These are phyloP conservation scores for Perkinsus chesapeaki DNA, from an alignment of 169 alveolate species.

Conservation along the genomic window DNA sequence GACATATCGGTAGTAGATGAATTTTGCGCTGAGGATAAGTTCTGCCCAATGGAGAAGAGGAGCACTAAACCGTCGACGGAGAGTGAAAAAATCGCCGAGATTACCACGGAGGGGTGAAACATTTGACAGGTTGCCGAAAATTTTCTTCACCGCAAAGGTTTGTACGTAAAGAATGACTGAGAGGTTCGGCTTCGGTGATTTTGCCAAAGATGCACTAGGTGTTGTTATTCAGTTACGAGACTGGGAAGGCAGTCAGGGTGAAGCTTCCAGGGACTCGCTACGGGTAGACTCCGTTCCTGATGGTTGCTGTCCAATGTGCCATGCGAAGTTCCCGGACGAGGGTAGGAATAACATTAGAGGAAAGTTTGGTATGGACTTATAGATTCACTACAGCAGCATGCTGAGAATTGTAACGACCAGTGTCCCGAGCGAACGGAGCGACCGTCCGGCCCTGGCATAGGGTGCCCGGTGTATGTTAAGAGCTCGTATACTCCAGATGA, in stretches of 20 bases:
- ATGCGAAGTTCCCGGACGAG: neutral
- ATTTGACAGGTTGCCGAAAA: too few species aligned
- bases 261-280: neutral
- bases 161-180: too few species aligned
- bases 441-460: neutral
- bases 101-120: too few species aligned
- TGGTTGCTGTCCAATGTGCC: neutral
- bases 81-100: too few species aligned
- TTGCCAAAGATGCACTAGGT: too few species aligned
- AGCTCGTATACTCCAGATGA: neutral
- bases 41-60: too few species aligned
- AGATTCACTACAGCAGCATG: neutral
- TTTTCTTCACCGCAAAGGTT: too few species aligned
- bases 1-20: too few species aligned
- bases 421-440: neutral
- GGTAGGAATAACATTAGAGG: neutral
- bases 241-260: neutral
- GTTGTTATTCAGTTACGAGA: neutral
- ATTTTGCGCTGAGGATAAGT: too few species aligned
- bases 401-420: neutral
- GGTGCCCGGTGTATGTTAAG: neutral
- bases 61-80: too few species aligned
- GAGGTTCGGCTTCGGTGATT: too few species aligned
- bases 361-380: too few species aligned
- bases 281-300: neutral